Evolutionary conservation across 1,284 basidiomycete species (phyloP).

Genomic region (Erythrobasidium hasegawianum): DNA sequence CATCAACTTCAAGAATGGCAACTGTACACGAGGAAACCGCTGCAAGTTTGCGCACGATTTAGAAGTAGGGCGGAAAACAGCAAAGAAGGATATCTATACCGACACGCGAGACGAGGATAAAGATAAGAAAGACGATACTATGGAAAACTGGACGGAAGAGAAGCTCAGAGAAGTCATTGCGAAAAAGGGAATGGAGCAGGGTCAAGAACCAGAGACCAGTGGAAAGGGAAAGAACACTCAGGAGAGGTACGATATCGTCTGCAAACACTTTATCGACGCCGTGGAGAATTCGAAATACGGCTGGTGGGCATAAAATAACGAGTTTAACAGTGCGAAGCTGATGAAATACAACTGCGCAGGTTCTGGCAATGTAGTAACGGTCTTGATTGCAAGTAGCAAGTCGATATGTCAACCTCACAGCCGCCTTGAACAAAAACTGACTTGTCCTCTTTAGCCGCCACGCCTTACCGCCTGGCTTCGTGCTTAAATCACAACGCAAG

Average conservation of each 20-base stretch:
- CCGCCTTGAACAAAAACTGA: conserved; percentile 81
- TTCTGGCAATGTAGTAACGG: conserved; percentile 66
- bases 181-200: conserved; percentile 59
- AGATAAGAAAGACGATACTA: conserved; percentile 60
- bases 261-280: conserved; percentile 94
- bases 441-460: conserved; percentile 57
- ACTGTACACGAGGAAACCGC: conserved; percentile 57
- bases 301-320: not conserved
- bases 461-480: conserved; percentile 90
- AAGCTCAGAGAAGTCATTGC: conserved; percentile 81
- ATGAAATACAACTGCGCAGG: too few species aligned
- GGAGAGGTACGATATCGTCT: conserved; percentile 66
- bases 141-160: conserved; percentile 97
- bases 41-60: conserved; percentile 89
- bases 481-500: conserved; percentile 45
- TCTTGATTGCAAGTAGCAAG: conserved; percentile 30
- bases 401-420: conserved; percentile 42
- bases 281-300: conserved; percentile 82
- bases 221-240: conserved; percentile 32
- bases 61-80: conserved; percentile 82
- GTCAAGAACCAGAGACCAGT: conserved; percentile 5
- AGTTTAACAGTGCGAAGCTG: not conserved
- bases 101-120: conserved; percentile 72
- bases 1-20: conserved; percentile 80
- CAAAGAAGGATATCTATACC: conserved; percentile 95